These are phyloP conservation scores for Patellifolia procumbens DNA, from an alignment of 179 eudicot genomes.

Conservation along the genomic window DNA sequence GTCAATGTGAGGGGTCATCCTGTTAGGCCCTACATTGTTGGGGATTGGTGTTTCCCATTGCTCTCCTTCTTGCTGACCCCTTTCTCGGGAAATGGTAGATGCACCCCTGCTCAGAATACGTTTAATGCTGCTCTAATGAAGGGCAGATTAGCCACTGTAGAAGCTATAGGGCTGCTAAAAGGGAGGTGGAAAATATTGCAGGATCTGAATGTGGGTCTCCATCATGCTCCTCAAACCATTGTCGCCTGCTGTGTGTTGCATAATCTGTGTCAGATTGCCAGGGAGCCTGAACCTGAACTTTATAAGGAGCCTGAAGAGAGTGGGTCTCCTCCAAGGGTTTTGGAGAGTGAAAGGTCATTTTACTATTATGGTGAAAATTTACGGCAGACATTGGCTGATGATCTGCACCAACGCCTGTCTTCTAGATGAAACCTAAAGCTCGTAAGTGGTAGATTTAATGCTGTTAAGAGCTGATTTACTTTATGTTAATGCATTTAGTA, in stretches of 20 bases:
- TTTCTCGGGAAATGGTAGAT: slow-evolving; percentile 50
- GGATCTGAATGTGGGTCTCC: slow-evolving; percentile 81
- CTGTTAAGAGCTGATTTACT: slow-evolving; percentile 6
- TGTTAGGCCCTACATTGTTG: slow-evolving; percentile 83
- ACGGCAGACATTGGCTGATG: slow-evolving; percentile 94
- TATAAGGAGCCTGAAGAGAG: slow-evolving; percentile 83
- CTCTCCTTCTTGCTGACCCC: slow-evolving; percentile 85
- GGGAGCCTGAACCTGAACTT: slow-evolving; percentile 87
- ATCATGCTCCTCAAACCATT: slow-evolving; percentile 94
- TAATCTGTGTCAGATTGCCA: slow-evolving; percentile 89
- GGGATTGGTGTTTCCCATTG: slow-evolving; percentile 83
- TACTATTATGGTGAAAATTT: slow-evolving; percentile 68
- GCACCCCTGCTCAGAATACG: slow-evolving; percentile 65
- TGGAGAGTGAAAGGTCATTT: slow-evolving; percentile 73
- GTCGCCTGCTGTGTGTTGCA: slow-evolving; percentile 98
- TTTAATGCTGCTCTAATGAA: slow-evolving; percentile 77
- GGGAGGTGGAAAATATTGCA: slow-evolving; percentile 95
- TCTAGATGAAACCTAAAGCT: slow-evolving; percentile 45
- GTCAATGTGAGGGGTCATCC: slow-evolving; percentile 79
- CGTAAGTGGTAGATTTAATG: slow-evolving; percentile 14
- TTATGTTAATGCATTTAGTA: too few relatives aligned
- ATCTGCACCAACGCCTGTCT: slow-evolving; percentile 72
- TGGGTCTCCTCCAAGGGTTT: slow-evolving; percentile 65
- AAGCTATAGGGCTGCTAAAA: slow-evolving; percentile 81
- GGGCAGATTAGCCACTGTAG: slow-evolving; percentile 70